A percentile compares a stretch with the other conserved stretches of the same genome.
phyloP scores from a whole-genome alignment of 2,329 filamentous ascomycete genomes.

The Fusarium caatingaense region DNA sequence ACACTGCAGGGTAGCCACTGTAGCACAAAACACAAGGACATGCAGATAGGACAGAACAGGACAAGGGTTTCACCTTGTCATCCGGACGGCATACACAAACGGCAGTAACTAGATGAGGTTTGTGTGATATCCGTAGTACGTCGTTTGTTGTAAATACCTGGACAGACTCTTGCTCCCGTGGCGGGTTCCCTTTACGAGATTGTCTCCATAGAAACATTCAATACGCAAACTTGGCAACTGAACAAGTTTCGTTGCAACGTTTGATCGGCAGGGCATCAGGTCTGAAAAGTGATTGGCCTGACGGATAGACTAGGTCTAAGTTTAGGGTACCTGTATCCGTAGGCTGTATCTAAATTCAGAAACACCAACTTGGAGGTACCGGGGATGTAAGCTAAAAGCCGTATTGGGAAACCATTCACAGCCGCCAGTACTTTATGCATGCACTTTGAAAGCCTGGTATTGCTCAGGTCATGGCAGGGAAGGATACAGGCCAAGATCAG shows the following conservation, averaged over 20 bases:
- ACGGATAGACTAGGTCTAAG: neutral
- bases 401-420: neutral
- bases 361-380: neutral
- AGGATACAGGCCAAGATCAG: neutral
- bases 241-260: neutral
- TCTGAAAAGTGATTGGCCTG: neutral
- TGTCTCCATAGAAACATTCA: neutral
- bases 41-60: neutral
- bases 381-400: neutral
- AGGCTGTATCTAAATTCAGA: neutral
- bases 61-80: neutral
- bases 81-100: neutral
- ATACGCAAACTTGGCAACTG: neutral
- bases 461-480: constrained; percentile 2
- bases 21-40: neutral
- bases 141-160: neutral
- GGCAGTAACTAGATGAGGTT: neutral
- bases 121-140: neutral
- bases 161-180: neutral
- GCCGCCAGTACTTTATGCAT: neutral
- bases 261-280: neutral
- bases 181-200: neutral
- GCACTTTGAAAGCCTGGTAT: constrained; percentile 12
- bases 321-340: neutral
- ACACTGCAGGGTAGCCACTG: neutral